phyloP scores from a whole-genome alignment of 305 asterid genomes.

The Ilex paraguariensis region DNA sequence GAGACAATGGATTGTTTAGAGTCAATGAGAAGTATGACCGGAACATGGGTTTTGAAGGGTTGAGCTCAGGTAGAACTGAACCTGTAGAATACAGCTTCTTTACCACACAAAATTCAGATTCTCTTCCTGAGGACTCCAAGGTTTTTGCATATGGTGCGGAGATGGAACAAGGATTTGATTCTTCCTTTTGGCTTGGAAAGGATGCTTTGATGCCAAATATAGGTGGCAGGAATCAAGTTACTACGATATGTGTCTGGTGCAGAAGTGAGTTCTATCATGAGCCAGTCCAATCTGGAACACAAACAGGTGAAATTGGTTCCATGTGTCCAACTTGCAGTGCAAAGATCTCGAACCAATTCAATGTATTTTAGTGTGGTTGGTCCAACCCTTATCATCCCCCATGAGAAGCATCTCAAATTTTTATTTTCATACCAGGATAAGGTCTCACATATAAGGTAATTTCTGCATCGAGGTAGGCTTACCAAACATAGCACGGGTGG shows the following conservation, averaged over 20 bases:
- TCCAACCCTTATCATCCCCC: neutral
- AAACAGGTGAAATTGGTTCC: constrained; percentile 56
- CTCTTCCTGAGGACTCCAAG: constrained; percentile 48
- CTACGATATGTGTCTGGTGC: constrained; percentile 68
- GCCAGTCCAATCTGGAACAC: constrained; percentile 34
- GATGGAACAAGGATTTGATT: constrained; percentile 42
- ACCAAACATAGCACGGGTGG: no score
- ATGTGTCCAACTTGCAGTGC: constrained; percentile 70
- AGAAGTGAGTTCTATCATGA: constrained; percentile 49
- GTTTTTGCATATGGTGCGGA: constrained; percentile 31
- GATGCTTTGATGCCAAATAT: constrained; percentile 45
- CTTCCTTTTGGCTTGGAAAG: constrained; percentile 64
- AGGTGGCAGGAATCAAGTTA: constrained; percentile 26
- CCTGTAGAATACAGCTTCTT: constrained; percentile 74
- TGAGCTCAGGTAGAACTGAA: constrained; percentile 40
- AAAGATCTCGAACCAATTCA: constrained; percentile 39
- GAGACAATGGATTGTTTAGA: constrained; percentile 32
- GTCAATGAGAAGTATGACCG: constrained; percentile 31
- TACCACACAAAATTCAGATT: constrained; percentile 46
- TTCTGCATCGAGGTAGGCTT: no score
- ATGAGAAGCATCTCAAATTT: no score
- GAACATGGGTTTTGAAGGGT: constrained; percentile 24
- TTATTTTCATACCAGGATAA: no score
- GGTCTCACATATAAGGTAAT: no score
- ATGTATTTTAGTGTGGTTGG: constrained; percentile 16